Conservation (phyloP, 2,329 filamentous ascomycete genomes). For the Macrophomina pseudophaseolina region DNA sequence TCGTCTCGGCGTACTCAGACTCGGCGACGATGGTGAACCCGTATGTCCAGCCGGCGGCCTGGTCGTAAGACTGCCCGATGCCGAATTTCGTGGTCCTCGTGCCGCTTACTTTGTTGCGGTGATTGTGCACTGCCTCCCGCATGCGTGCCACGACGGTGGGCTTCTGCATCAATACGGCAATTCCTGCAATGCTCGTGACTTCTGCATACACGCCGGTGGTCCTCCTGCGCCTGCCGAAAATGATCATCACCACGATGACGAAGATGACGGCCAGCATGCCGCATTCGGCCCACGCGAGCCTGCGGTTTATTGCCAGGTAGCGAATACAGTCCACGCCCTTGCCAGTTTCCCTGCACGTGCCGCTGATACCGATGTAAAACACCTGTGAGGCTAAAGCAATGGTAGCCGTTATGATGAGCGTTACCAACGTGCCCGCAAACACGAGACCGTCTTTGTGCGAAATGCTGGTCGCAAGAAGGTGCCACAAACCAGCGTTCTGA, state of each 20-base stretch:
- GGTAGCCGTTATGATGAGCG: conserved; percentile 3
- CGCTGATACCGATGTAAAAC: conserved; percentile 22
- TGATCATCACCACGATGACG: background rate
- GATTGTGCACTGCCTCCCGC: background rate
- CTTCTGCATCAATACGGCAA: background rate
- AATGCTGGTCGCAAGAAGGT: conserved; percentile 4
- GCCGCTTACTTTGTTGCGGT: background rate
- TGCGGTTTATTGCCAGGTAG: background rate
- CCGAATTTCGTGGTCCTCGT: background rate
- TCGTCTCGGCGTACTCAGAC: background rate
- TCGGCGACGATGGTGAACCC: background rate
- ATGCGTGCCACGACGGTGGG: background rate
- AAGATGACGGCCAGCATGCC: background rate
- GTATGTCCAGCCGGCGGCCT: background rate
- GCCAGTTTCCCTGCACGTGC: conserved; percentile 6
- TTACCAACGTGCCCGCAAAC: conserved; percentile 21
- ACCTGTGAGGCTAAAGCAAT: conserved; percentile 25
- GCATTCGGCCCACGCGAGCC: conserved; percentile 2
- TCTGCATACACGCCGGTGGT: background rate
- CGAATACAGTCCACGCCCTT: background rate
- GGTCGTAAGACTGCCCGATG: background rate
- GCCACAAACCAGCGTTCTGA: background rate
- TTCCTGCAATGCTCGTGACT: background rate
- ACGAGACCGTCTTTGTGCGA: conserved; percentile 8
- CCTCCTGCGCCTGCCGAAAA: background rate